These are phyloP conservation scores for Exophiala sideris DNA, from an alignment of 2,329 filamentous ascomycete species.

Conservation along the genomic window DNA sequence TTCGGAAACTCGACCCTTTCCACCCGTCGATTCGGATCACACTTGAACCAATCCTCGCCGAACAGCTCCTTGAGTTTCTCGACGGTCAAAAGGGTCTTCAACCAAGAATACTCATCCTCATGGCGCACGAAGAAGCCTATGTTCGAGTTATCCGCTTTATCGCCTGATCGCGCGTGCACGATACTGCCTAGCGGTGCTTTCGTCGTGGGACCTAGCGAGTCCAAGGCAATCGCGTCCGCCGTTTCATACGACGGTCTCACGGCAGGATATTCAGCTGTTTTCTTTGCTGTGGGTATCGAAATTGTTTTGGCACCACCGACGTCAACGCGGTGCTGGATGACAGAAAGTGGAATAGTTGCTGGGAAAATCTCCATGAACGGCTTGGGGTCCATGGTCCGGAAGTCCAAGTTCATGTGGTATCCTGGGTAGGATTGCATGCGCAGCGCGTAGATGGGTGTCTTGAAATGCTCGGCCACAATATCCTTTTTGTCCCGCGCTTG, in stretches of 20 bases:
- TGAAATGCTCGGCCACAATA: slow-evolving; percentile 3
- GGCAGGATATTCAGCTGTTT: slow-evolving; percentile 2
- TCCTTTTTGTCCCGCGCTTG: slow-evolving; percentile 7
- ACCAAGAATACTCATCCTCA: slow-evolving; percentile 32
- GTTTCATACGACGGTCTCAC: slow-evolving; percentile 8
- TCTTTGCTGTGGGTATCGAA: not conserved
- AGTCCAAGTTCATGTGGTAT: slow-evolving; percentile 46
- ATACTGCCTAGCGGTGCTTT: slow-evolving; percentile 40
- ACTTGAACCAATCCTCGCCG: slow-evolving; percentile 8
- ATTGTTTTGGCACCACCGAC: not conserved
- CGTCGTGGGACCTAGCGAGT: slow-evolving; percentile 29
- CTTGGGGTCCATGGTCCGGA: slow-evolving; percentile 43
- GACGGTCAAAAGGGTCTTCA: slow-evolving; percentile 39
- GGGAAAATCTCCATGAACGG: slow-evolving; percentile 47
- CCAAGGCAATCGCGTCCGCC: slow-evolving; percentile 10
- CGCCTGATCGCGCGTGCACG: slow-evolving; percentile 41
- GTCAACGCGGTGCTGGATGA: slow-evolving; percentile 19
- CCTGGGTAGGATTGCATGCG: slow-evolving; percentile 44
- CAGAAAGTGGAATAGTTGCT: slow-evolving; percentile 29
- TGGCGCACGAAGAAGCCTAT: slow-evolving; percentile 36
- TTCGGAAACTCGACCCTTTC: slow-evolving; percentile 12
- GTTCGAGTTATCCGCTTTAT: slow-evolving; percentile 41
- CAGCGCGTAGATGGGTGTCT: slow-evolving; percentile 8
- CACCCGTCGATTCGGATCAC: slow-evolving; percentile 1
- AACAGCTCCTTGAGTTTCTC: slow-evolving; percentile 31